Conservation (phyloP, 495 filamentous ascomycete species). For the Penicillium argentinense region DNA sequence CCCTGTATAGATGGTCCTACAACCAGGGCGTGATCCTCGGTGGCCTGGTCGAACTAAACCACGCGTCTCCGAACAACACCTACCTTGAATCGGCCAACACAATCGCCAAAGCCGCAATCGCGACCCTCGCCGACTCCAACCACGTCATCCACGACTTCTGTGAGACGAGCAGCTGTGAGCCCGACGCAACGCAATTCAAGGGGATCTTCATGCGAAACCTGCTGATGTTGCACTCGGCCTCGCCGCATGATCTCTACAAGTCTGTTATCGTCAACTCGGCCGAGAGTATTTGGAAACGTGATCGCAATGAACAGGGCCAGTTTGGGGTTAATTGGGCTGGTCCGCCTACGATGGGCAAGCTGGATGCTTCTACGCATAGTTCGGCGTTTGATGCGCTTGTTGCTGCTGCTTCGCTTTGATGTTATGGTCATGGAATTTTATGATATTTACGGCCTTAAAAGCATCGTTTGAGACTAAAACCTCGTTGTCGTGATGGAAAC, state of each 20-base stretch:
- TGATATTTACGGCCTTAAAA: too few relatives aligned
- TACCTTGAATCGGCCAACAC: constrained; percentile 54
- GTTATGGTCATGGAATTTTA: neutral
- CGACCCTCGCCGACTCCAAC: constrained; percentile 49
- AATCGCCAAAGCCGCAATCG: constrained; percentile 67
- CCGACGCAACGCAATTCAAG: constrained; percentile 71
- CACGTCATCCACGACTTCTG: constrained; percentile 63
- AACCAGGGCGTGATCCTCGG: constrained; percentile 81
- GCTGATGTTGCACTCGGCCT: constrained; percentile 51
- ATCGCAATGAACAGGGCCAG: constrained; percentile 48
- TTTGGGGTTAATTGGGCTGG: constrained; percentile 61
- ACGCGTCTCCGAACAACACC: constrained; percentile 51
- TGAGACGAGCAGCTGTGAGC: constrained; percentile 60
- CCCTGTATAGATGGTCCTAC: constrained; percentile 68
- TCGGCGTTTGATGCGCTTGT: constrained; percentile 70
- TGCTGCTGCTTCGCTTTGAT: constrained; percentile 52
- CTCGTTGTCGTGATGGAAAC: too few relatives aligned
- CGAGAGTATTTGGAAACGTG: constrained; percentile 64
- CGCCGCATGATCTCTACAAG: constrained; percentile 50
- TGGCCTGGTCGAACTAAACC: constrained; percentile 65
- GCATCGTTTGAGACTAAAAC: too few relatives aligned
- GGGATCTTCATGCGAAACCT: constrained; percentile 77
- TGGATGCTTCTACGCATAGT: constrained; percentile 60
- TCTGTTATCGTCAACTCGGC: constrained; percentile 61
- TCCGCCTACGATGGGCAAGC: constrained; percentile 46